These are phyloP conservation scores for Cryptosporidium bovis DNA, from an alignment of 169 alveolate genomes.

Conservation along the genomic window DNA sequence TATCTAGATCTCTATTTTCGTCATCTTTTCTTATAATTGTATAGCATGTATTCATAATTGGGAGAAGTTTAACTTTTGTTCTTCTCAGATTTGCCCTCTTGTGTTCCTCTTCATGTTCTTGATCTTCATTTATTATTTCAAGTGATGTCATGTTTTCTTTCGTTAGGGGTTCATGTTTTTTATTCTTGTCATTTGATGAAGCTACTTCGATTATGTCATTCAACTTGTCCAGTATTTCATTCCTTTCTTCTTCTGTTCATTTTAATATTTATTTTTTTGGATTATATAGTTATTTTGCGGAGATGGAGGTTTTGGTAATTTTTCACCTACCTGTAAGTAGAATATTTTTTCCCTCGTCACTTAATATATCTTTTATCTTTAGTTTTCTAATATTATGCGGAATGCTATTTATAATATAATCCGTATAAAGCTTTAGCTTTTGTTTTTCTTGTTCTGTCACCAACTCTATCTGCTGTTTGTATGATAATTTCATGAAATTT, in stretches of 20 bases:
- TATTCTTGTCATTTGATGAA: constrained; percentile 7
- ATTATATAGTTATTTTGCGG: no score
- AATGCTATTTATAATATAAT: constrained; percentile 31
- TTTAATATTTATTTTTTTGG: not conserved
- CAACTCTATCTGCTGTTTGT: constrained; percentile 46
- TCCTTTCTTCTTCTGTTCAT: constrained; percentile 41
- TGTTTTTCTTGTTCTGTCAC: constrained; percentile 61
- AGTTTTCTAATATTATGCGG: constrained; percentile 48
- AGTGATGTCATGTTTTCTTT: not conserved
- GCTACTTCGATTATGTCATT: constrained; percentile 11
- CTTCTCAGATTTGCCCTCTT: constrained; percentile 10
- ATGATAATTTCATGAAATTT: constrained; percentile 44
- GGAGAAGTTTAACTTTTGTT: constrained; percentile 43
- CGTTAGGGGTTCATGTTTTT: not conserved
- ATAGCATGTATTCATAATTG: constrained; percentile 39
- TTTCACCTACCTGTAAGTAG: constrained; percentile 41
- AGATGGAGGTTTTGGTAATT: not conserved
- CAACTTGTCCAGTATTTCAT: constrained; percentile 17
- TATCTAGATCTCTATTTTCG: not conserved
- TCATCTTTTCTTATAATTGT: constrained; percentile 26
- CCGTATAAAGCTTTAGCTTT: constrained; percentile 38
- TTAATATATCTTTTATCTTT: constrained; percentile 49
- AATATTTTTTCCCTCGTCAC: constrained; percentile 35
- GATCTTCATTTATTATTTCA: not conserved
- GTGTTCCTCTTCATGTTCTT: constrained; percentile 1